Evolutionary conservation across 768 basidiomycete species (phyloP).

Genomic region (Trametes cubensis): DNA sequence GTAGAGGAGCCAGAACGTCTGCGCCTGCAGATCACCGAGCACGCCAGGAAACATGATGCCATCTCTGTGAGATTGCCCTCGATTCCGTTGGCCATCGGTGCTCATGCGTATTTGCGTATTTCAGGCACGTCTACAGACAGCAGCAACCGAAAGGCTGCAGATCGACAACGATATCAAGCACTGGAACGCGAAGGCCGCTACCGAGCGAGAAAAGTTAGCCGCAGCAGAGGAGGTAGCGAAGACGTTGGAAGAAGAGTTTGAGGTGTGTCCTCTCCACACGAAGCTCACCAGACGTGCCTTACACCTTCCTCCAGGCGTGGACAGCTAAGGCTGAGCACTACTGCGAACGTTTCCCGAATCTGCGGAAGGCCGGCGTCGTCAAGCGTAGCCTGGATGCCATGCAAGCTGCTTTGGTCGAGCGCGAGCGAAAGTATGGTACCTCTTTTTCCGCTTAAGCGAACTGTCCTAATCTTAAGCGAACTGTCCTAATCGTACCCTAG

Average conservation of each 20-base stretch:
- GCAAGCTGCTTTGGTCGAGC: constrained; percentile 63
- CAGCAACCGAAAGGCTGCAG: constrained; percentile 50
- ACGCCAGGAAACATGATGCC: constrained; percentile 45
- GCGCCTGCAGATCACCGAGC: constrained; percentile 53
- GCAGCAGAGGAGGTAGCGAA: constrained; percentile 49
- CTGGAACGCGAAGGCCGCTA: constrained; percentile 55
- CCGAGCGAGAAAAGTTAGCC: constrained; percentile 50
- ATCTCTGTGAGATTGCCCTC: constrained; percentile 46
- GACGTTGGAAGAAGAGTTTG: constrained; percentile 62
- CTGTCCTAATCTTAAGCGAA: no score
- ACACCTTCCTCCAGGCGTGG: constrained; percentile 54
- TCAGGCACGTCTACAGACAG: constrained; percentile 54
- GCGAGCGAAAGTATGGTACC: constrained; percentile 57
- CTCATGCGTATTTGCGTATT: constrained; percentile 11
- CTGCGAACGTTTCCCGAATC: constrained; percentile 59
- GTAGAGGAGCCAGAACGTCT: constrained; percentile 48
- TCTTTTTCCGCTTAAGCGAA: constrained; percentile 6
- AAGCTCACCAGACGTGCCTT: neutral
- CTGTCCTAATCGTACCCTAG: constrained; percentile 39
- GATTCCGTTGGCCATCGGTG: neutral
- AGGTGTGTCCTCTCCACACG: constrained; percentile 42
- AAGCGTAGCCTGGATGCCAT: constrained; percentile 65
- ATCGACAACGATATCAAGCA: constrained; percentile 52
- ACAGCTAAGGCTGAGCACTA: constrained; percentile 62
- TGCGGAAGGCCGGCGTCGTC: constrained; percentile 58